A percentile compares a stretch with the other conserved stretches of the same genome.
Evolutionary conservation across 2,329 filamentous ascomycete species (phyloP).

Genomic region (Periconia macrospinosa): DNA sequence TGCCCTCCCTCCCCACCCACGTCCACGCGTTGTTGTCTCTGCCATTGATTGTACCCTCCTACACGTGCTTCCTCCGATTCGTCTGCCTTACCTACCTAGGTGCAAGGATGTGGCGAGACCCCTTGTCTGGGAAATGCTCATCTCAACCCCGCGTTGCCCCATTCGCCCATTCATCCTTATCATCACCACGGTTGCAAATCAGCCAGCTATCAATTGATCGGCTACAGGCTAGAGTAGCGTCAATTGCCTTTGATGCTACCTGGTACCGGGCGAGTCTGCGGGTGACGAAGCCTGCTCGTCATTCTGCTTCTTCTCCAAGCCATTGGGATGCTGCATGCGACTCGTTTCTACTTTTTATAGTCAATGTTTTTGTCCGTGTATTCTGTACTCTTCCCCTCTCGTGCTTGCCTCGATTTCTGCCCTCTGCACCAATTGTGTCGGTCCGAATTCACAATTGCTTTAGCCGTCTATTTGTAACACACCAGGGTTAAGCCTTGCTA

Average conservation of each 20-base stretch:
- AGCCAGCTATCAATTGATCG: background rate
- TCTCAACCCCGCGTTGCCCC: conserved; percentile 33
- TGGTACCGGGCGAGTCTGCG: conserved; percentile 14
- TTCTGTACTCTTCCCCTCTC: background rate
- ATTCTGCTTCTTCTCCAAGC: conserved; percentile 8
- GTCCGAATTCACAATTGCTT: background rate
- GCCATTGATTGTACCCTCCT: too few relatives aligned
- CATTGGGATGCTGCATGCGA: background rate
- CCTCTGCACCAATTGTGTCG: background rate
- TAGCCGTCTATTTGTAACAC: background rate
- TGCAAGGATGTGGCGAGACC: conserved; percentile 26
- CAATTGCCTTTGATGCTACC: conserved; percentile 22
- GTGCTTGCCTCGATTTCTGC: background rate
- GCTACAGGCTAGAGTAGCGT: conserved; percentile 16
- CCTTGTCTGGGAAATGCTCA: conserved; percentile 10
- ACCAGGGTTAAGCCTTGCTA: conserved; percentile 2
- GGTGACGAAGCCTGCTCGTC: conserved; percentile 23
- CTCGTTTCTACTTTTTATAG: background rate
- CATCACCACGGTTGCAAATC: conserved; percentile 12
- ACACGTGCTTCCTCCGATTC: conserved; percentile 9
- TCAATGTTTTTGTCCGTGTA: background rate
- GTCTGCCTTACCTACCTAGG: conserved; percentile 22
- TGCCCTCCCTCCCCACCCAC: conserved; percentile 15
- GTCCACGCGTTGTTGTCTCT: too few relatives aligned
- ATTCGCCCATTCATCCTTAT: conserved; percentile 40